Base-by-base conservation (phyloP, 352 stramenopile genomes). In the Heterotrichella gracilis region DNA sequence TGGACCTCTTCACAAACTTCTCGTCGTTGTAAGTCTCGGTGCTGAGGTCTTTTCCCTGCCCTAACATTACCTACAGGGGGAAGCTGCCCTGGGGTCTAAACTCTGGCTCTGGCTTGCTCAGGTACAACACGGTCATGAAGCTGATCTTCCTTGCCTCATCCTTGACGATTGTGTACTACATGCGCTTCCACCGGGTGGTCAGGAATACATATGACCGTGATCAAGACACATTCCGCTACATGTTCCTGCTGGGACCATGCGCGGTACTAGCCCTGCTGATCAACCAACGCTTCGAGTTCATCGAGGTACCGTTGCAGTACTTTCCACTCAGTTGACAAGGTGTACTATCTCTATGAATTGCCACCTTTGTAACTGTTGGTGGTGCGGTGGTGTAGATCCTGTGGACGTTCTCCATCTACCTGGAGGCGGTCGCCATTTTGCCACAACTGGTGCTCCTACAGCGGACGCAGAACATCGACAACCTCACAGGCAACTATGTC, bases 61-160 rank as follows among this genome's bases (percentile, higher is more conserved):
- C n/a, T n/a, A n/a, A n/a, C n/a, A n/a, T n/a, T n/a, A n/a, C n/a
- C n/a, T n/a, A n/a, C n/a, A n/a, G n/a, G n/a, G n/a, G n/a, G n/a
- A n/a, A n/a, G n/a, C n/a, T n/a, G n/a, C n/a, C n/a, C n/a, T n/a
- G n/a, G n/a, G n/a, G 86, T 80, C 73, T 84, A 84, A 73, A 80
- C 25, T 73, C 20, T 13, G 41, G 73, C 82, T n/a, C n/a, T n/a
- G n/a, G n/a, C 71, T 82, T 89, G 76, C 86, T 83, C 69, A 64
- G 96, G 19, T 99, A 99, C 83, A 99, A 99, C 79, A 94, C 85
- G 23, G 72, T 84, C 64, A 98, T 99, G 92, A 99, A 99, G 78
- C 73, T 96, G 21, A 76, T 98, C 3, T 99, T 97, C 79, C 88
- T 99, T 68, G 76, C 77, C 42, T 86, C 90, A 64, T 97, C 92